Percentiles rank a stretch among this genome's conserved stretches.
phyloP scores from a whole-genome alignment of 768 basidiomycete genomes.

The Tubosaeta sp. region DNA sequence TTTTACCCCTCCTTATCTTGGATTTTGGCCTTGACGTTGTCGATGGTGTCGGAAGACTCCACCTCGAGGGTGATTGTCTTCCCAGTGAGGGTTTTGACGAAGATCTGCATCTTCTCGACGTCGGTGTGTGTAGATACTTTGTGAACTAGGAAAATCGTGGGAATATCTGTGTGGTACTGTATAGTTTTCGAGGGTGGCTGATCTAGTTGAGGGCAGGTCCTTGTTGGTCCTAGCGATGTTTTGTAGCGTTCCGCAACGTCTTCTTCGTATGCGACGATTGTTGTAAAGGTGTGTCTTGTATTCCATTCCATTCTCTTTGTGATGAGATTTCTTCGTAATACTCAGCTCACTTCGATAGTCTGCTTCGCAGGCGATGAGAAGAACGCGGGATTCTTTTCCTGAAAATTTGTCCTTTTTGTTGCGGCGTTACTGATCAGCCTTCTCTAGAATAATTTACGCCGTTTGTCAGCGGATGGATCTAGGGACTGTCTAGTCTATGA shows the following conservation, averaged over 20 bases:
- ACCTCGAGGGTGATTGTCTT: constrained; percentile 31
- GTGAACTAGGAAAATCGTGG: constrained; percentile 12
- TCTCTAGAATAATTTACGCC: neutral
- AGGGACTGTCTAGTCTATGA: too few relatives aligned
- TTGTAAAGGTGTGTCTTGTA: neutral
- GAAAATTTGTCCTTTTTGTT: constrained; percentile 23
- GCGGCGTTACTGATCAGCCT: constrained; percentile 1
- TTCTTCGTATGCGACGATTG: too few relatives aligned
- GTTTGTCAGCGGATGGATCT: neutral
- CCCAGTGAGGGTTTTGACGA: constrained; percentile 82
- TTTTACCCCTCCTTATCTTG: constrained; percentile 73
- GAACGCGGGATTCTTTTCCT: constrained; percentile 39
- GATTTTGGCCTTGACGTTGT: constrained; percentile 28
- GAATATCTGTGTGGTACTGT: constrained; percentile 24
- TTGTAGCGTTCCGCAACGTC: neutral
- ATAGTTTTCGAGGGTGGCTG: constrained; percentile 29
- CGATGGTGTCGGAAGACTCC: constrained; percentile 27
- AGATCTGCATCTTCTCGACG: constrained; percentile 55
- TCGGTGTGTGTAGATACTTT: neutral
- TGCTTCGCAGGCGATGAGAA: constrained; percentile 49
- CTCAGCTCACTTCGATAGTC: constrained; percentile 68
- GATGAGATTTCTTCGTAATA: constrained; percentile 37
- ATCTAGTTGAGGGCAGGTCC: constrained; percentile 23
- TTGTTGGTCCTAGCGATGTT: constrained; percentile 1
- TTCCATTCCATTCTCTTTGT: neutral